Base-by-base conservation (phyloP, 139 green algal species). In the Chlorella vulgaris region DNA sequence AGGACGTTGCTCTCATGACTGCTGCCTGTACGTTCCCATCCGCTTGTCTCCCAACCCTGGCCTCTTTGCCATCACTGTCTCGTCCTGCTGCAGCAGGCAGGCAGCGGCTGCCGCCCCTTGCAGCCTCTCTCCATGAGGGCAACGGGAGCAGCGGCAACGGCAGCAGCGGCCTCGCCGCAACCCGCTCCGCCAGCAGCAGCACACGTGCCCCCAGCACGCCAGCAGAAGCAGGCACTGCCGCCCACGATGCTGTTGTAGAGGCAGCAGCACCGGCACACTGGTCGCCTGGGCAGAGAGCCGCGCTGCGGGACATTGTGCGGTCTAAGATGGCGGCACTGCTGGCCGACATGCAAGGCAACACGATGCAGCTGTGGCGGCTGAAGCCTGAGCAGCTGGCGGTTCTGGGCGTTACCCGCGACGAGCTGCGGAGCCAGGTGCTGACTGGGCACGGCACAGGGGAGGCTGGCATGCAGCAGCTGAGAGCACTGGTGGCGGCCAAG, bases 341-440 rank as follows among this genome's bases (percentile, higher is more conserved):
- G 35, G 73, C 58, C 22, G 26, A 79, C 35, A 26, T 79, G 53
- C 24, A 19, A 6, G 58, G 38, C 22, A 39, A 19, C 19, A 7
- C 2, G 36, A 13, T n/a, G 35, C 35, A 53, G 26, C 35, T 79
- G 51, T 79, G 51, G 53, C 33, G 24, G 7, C 24, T 79, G 53
- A 26, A 50, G 53, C 73, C 51, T 26, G 21, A 50, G 36, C 73
- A 53, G 73, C 73, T 79, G 53, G 35, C 24, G 3, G 50, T 53
- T 5, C 35, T 68, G 53, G 73, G 73, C 73, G 36, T 79, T 35
- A 68, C 26, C 28, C 2, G 10, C 3, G 21, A 53, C 0, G 73
- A 79, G 51, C 73, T 79, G 35, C 38, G 50, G 26, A n/a, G n/a
- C n/a, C 18, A 18, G 36, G 50, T 68, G 73, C 73, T 79, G 18